Evolutionary conservation across 1,284 basidiomycete genomes (phyloP), one percentile per base, ranked within the genome.

Genomic region (Heterobasidion irregulare): DNA sequence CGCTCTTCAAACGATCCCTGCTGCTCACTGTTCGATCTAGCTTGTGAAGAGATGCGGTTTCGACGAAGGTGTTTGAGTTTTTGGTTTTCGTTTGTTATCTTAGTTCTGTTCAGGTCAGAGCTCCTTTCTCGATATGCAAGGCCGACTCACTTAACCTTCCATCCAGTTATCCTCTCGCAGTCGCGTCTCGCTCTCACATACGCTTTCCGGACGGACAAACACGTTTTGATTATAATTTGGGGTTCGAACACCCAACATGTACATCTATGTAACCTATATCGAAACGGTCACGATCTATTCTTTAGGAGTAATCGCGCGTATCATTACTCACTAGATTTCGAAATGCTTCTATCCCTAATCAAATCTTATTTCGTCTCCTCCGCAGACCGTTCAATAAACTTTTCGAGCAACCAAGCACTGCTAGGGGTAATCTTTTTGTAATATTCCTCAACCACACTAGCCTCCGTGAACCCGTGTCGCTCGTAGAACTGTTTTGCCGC

Each of bases 351-450:
- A 12, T n/a, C 10, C 10, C n/a, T 10, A 41, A 41, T 10, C n/a
- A n/a, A 41, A 6, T 10, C n/a, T 12, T 41, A 10, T 41, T 41
- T 41, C n/a, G 26, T 41, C 38, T n/a, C n/a, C 16, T 15, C 10
- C 44, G 16, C 12, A 52, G 8, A 47, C 38, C 6, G 32, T 26
- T 59, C 59, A 43, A 81, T 67, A 43, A 66, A 66, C 65, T 76
- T 80, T 68, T 90, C 84, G 50, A 92, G 75, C 59, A 92, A 75
- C 89, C 89, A 92, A 26, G 89, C 89, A 62, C 85, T 85, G 59
- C 79, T 80, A 33, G 89, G 89, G 41, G 69, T 72, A 53, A 92
- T 86, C 68, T 87, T 92, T 70, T 89, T 90, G 77, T 92, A 92
- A 69, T 92, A 92, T 56, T 80, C 76, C 64, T 85, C 75, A 54